A percentile compares a stretch with the other conserved stretches of the same genome.
phyloP scores from a whole-genome alignment of 2,329 filamentous ascomycete genomes.

The Sporothrix humicola region DNA sequence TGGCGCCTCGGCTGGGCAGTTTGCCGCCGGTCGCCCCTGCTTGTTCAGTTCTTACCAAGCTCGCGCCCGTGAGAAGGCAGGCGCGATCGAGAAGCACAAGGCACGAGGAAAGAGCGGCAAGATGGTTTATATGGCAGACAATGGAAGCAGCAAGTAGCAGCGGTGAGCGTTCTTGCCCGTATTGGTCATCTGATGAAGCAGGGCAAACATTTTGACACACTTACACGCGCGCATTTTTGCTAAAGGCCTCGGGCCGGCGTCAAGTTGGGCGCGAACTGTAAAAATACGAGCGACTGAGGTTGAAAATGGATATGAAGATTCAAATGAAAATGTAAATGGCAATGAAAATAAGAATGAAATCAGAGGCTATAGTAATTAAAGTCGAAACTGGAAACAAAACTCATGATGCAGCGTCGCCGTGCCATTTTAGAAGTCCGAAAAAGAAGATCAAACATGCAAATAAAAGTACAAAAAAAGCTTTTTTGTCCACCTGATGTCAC shows the following conservation, averaged over 20 bases:
- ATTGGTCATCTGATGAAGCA: constrained; percentile 15
- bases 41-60: constrained; percentile 33
- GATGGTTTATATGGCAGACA: neutral
- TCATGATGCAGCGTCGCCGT: constrained; percentile 6
- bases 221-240: constrained; percentile 20
- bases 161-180: neutral
- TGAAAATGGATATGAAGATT: neutral
- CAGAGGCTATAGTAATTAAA: constrained; percentile 1
- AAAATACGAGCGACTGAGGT: neutral
- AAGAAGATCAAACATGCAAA: constrained; percentile 21
- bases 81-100: neutral
- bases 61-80: neutral
- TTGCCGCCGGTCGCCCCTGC: constrained; percentile 10
- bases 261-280: neutral
- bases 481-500: neutral
- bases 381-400: constrained; percentile 20
- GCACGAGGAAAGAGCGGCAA: neutral
- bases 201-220: constrained; percentile 23
- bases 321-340: neutral
- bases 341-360: neutral
- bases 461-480: neutral
- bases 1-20: constrained; percentile 22
- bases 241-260: constrained; percentile 23
- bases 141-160: neutral
- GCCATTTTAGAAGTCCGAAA: constrained; percentile 21